These are phyloP conservation scores for Suillus ampliporus DNA, from an alignment of 768 basidiomycete genomes.

Conservation along the genomic window DNA sequence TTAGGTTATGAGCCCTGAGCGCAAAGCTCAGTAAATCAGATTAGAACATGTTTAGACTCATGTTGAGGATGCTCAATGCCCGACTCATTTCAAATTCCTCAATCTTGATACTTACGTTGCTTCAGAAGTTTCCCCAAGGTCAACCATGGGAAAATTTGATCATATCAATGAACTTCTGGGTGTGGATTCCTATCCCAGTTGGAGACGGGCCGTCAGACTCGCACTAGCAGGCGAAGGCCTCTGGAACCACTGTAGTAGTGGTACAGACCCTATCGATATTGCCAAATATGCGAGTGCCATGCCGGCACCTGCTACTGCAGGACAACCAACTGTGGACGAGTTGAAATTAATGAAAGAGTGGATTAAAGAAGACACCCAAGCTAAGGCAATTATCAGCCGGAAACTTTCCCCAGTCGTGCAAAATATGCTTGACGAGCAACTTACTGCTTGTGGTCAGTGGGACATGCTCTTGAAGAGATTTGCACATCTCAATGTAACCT, in stretches of 20 bases:
- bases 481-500: neutral
- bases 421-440: neutral
- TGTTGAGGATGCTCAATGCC: too few species aligned
- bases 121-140: too few species aligned
- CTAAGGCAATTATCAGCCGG: conserved; percentile 2
- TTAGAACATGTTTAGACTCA: too few species aligned
- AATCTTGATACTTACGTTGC: too few species aligned
- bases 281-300: neutral
- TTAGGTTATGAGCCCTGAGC: too few species aligned
- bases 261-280: neutral
- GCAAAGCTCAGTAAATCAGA: too few species aligned
- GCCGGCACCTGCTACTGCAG: neutral
- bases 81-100: too few species aligned
- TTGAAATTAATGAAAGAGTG: too few species aligned
- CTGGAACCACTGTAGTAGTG: conserved; percentile 7
- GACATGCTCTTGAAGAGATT: neutral
- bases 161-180: too few species aligned
- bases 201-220: neutral
- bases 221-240: neutral
- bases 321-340: neutral
- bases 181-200: too few species aligned
- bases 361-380: conserved; percentile 8
- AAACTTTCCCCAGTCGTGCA: neutral
- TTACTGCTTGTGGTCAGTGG: neutral
- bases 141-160: too few species aligned